Conservation (phyloP, 1,284 basidiomycete species). For the Earliella scabrosa region DNA sequence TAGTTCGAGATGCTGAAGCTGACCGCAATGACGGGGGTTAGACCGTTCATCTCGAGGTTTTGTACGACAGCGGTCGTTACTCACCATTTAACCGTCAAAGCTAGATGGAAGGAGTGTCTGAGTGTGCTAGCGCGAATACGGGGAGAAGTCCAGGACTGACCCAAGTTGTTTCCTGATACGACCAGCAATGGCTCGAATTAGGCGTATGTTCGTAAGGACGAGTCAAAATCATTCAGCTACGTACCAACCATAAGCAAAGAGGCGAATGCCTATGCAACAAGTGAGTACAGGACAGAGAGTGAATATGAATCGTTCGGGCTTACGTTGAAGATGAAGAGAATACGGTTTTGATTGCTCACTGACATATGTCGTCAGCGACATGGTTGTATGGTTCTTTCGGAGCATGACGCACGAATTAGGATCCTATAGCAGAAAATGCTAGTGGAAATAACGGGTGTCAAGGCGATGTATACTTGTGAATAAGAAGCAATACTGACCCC, state of each 20-base stretch:
- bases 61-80: no score
- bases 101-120: background rate
- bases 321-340: no score
- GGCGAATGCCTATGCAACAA: background rate
- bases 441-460: background rate
- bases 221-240: no score
- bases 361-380: no score
- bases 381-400: background rate
- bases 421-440: background rate
- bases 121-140: no score
- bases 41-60: no score
- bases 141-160: background rate
- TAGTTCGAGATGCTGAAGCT: background rate
- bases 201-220: no score
- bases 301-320: no score
- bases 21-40: no score
- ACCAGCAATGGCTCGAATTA: no score
- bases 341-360: no score
- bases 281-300: no score
- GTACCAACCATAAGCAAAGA: background rate
- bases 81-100: background rate
- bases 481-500: background rate
- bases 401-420: background rate
- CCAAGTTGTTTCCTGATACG: background rate
- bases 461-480: background rate